Base-by-base conservation (phyloP, 257 asterid species). In the Nicotiana tabacum region DNA sequence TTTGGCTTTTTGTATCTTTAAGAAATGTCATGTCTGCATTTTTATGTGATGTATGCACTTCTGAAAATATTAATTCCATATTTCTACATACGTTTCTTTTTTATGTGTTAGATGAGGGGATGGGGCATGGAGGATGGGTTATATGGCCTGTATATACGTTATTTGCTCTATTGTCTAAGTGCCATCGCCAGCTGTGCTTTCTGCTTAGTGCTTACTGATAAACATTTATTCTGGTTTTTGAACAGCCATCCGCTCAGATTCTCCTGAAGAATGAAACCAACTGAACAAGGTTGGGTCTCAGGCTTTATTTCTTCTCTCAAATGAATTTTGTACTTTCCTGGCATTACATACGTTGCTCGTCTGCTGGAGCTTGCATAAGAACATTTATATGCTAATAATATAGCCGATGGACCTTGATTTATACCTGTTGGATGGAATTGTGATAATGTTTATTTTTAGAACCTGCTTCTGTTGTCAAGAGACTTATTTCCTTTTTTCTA, bases 321-420 rank as follows among this genome's bases (percentile, higher is more conserved):
- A 5, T 48, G 79, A 72, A 24, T 46, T 72, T 72, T 46, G 21
- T 72, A 46, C 13, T 46, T 4, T 46, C 24, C 37, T 46, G 15
- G 39, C 17, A 72, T 24, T 72, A 12, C 48, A 30, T 72, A 72
- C 7, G 61, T 24, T 46, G 39, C 61, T 21, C 8, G 12, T 72
- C 61, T 21, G 61, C 15, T 21, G 79, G 61, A 48, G 0, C 79
- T 72, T 24, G 33, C 78, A 43, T 21, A 21, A 46, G 13, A 24
- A 24, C 37, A 72, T 72, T 72, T 58, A 72, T 24, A 72, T 46
- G 79, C 79, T 46, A 72, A 72, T 13, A 72, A 43, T 72, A 72
- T 72, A 21, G 18, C 24, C 24, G 0, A 70, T 70, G 21, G n/a
- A 70, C 33, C 35, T 70, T 21, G 35, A 72, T 21, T 72, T 72